Base-by-base conservation (phyloP, 2,329 filamentous ascomycete genomes). In the Diaporthe citriasiana region DNA sequence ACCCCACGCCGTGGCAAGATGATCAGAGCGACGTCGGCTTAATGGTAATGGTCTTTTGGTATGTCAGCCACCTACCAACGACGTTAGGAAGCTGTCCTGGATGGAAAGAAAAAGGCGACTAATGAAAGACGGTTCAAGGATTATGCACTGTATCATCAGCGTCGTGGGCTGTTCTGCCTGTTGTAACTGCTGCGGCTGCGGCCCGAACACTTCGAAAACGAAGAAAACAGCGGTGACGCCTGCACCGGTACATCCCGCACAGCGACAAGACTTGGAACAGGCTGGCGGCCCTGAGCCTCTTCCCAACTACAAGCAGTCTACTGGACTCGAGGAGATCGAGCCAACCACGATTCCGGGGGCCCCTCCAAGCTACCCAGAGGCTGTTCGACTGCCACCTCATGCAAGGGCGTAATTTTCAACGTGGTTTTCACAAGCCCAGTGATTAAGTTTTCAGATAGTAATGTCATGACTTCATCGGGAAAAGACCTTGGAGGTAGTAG, bases 261-360 rank as follows among this genome's bases (percentile, higher is more conserved):
- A 50, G 13, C 27, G 3, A n/a, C 42, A 13, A 10, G 60, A 66
- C 13, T 12, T 66, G 42, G 60, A 51, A 19, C 19, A 25, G 3
- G 30, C 10, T 25, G 45, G 6, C 6, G 30, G 7, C 5, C 10
- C 22, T 25, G 60, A 38, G 8, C 27, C 60, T 38, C 30, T 51
- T 4, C 60, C 60, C 1, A 51, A 51, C 6, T 66, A 51, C n/a
- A 66, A 66, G 42, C 13, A 25, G 0, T 51, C 45, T 7, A 38
- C 60, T 17, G 60, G 60, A 12, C 60, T 66, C 2, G 60, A 66
- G 45, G 60, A 50, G 60, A 25, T 66, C 9, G 60, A 66, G 30
- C 60, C 30, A 0, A 12, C 3, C 22, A n/a, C 60, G 30, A 5
- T 4, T 6, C 17, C 22, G 0, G 42, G 9, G 12, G 45, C 51